Evolutionary conservation across 345 rosid genomes (phyloP).

Genomic region (Rhodamnia argentea): DNA sequence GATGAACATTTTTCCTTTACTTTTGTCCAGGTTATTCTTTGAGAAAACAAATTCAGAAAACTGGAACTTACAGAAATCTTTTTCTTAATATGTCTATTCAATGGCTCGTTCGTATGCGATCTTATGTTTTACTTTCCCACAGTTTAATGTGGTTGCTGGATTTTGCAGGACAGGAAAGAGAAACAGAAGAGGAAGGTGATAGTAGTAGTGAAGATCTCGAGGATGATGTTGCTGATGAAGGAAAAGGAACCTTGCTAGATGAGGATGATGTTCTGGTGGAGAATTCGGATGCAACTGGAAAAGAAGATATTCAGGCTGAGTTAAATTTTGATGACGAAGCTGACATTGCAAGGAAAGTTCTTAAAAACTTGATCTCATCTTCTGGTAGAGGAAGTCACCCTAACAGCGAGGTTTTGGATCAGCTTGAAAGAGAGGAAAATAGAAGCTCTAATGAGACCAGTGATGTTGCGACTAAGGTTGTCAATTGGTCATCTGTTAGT

Average conservation of each 20-base stretch:
- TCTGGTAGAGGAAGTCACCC: constrained; percentile 30
- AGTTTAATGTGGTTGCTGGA: neutral
- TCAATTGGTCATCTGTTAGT: constrained; percentile 14
- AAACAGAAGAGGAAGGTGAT: constrained; percentile 35
- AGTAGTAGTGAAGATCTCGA: constrained; percentile 53
- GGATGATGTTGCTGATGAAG: constrained; percentile 27
- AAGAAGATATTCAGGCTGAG: constrained; percentile 17
- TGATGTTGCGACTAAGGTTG: constrained; percentile 14
- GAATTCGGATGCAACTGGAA: constrained; percentile 15
- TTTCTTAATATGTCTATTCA: neutral
- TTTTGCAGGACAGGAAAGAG: constrained; percentile 39
- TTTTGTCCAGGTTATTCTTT: neutral
- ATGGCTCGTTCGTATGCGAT: neutral
- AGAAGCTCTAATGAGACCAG: constrained; percentile 12
- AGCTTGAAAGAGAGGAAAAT: constrained; percentile 11
- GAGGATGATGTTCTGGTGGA: constrained; percentile 18
- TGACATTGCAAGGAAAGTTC: constrained; percentile 66
- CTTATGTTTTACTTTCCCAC: neutral
- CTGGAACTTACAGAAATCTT: neutral
- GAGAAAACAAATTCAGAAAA: neutral
- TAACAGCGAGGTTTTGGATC: constrained; percentile 17
- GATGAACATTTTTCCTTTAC: neutral
- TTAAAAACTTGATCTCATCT: constrained; percentile 42
- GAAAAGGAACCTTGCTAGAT: constrained; percentile 6
- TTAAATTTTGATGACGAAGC: constrained; percentile 73